phyloP scores from a whole-genome alignment of 352 stramenopile species.

The Globisporangium ultimum region DNA sequence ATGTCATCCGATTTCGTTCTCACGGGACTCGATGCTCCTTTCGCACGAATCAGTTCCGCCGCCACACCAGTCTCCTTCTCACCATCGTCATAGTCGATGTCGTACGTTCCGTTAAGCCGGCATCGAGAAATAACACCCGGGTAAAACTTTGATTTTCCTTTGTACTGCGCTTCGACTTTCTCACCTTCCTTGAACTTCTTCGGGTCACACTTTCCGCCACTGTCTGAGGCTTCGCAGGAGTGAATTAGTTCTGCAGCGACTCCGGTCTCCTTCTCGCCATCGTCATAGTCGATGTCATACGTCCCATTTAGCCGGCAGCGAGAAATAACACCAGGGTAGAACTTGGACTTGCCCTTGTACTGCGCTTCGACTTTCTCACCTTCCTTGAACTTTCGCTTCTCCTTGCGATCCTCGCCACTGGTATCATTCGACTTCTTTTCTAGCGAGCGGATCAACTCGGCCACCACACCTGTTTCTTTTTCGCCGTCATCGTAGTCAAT shows the following conservation, averaged over 20 bases:
- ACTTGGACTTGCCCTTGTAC: slow-evolving; percentile 56
- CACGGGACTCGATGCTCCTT: background rate
- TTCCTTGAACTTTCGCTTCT: no score
- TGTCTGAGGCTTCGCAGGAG: slow-evolving; percentile 24
- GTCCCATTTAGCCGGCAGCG: slow-evolving; percentile 44
- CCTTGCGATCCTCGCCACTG: no score
- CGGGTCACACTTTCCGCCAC: background rate
- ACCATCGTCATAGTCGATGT: slow-evolving; percentile 83
- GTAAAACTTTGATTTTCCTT: slow-evolving; percentile 65
- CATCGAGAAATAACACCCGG: slow-evolving; percentile 56
- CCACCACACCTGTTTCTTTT: no score
- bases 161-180: slow-evolving; percentile 44
- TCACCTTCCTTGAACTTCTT: slow-evolving; percentile 2
- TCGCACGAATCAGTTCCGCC: slow-evolving; percentile 29
- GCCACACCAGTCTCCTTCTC: slow-evolving; percentile 57
- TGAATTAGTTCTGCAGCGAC: slow-evolving; percentile 52
- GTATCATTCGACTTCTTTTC: no score
- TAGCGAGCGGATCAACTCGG: no score
- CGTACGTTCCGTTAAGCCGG: slow-evolving; percentile 66
- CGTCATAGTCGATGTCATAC: slow-evolving; percentile 76
- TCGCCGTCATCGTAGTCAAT: no score
- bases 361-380: slow-evolving; percentile 22
- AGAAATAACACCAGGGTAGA: slow-evolving; percentile 56
- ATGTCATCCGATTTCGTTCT: background rate
- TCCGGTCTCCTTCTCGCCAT: slow-evolving; percentile 28